Percentiles rank a stretch among this genome's conserved stretches.
Conservation (phyloP, 2,329 filamentous ascomycete genomes). For the Clonostachys rhizophaga region DNA sequence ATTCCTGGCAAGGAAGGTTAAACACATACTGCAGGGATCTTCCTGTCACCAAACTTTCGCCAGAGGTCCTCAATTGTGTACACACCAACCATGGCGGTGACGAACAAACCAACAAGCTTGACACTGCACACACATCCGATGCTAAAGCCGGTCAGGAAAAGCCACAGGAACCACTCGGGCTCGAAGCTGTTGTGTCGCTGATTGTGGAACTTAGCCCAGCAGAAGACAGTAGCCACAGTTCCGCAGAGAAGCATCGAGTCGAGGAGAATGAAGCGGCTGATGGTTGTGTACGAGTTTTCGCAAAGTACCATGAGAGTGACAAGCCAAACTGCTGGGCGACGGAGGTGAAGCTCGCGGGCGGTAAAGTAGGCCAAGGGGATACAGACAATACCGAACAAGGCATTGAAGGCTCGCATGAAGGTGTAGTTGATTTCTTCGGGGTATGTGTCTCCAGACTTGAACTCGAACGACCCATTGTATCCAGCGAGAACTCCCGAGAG, state of each 20-base stretch:
- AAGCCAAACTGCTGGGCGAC: conserved; percentile 85
- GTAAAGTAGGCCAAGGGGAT: conserved; percentile 95
- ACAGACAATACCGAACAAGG: conserved; percentile 87
- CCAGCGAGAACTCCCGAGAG: conserved; percentile 93
- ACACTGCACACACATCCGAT: conserved; percentile 98
- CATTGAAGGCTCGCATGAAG: conserved; percentile 98
- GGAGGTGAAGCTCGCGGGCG: conserved; percentile 83
- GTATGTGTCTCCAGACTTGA: conserved; percentile 97
- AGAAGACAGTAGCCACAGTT: conserved; percentile 95
- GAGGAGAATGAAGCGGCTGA: conserved; percentile 95
- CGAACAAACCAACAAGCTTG: conserved; percentile 96
- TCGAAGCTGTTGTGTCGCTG: conserved; percentile 83
- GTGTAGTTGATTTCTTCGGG: conserved; percentile 93
- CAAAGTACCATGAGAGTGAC: conserved; percentile 95
- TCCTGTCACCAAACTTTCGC: conserved; percentile 94
- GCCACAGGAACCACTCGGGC: conserved; percentile 89
- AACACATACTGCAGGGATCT: conserved; percentile 70
- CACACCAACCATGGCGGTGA: conserved; percentile 87
- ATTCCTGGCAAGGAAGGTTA: neutral
- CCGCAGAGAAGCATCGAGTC: conserved; percentile 99
- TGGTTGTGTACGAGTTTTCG: conserved; percentile 99
- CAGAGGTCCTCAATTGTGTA: conserved; percentile 97
- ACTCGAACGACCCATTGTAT: conserved; percentile 99
- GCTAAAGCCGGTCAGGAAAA: conserved; percentile 87
- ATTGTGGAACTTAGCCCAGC: conserved; percentile 95